Evolutionary conservation across 495 filamentous ascomycete species (phyloP).

Genomic region (Penicillium parvum): DNA sequence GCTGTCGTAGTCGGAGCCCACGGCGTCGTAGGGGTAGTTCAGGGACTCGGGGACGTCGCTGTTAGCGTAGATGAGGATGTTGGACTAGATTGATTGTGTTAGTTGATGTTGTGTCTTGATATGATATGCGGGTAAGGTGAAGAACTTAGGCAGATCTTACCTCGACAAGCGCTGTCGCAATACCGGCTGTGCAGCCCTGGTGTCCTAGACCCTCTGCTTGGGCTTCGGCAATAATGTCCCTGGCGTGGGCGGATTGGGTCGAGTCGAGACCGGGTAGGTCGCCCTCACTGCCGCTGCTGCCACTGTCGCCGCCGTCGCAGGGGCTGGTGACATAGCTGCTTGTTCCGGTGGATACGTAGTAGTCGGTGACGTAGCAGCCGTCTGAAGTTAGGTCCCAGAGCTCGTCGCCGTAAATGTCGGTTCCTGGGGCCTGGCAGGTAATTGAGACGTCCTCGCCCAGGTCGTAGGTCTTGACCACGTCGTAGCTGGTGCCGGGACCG

Average conservation of each 20-base stretch:
- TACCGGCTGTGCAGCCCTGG: constrained; percentile 17
- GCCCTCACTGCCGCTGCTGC: not conserved
- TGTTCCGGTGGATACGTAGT: constrained; percentile 9
- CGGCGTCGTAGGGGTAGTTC: constrained; percentile 14
- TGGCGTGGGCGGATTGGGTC: constrained; percentile 16
- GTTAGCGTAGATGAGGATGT: constrained; percentile 14
- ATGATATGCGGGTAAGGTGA: no score
- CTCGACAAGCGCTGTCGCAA: constrained; percentile 17
- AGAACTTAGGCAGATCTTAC: no score
- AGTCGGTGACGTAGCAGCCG: constrained; percentile 17
- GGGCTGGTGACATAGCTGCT: not conserved
- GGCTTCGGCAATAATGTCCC: constrained; percentile 13
- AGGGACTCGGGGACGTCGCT: constrained; percentile 10
- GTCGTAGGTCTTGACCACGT: constrained; percentile 15
- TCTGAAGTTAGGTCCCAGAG: constrained; percentile 18
- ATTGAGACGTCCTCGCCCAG: constrained; percentile 8
- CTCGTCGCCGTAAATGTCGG: constrained; percentile 9
- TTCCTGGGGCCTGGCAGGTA: constrained; percentile 13
- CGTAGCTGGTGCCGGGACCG: constrained; percentile 14
- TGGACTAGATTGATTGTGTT: constrained; percentile 4
- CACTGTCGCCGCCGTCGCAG: not conserved
- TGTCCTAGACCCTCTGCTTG: constrained; percentile 12
- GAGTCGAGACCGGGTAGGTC: constrained; percentile 13
- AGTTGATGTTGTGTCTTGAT: no score
- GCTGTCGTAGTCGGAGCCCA: constrained; percentile 15